Percentiles rank a stretch among this genome's conserved stretches.
Evolutionary conservation across 495 filamentous ascomycete genomes (phyloP).

Genomic region (Talaromyces borbonicus): DNA sequence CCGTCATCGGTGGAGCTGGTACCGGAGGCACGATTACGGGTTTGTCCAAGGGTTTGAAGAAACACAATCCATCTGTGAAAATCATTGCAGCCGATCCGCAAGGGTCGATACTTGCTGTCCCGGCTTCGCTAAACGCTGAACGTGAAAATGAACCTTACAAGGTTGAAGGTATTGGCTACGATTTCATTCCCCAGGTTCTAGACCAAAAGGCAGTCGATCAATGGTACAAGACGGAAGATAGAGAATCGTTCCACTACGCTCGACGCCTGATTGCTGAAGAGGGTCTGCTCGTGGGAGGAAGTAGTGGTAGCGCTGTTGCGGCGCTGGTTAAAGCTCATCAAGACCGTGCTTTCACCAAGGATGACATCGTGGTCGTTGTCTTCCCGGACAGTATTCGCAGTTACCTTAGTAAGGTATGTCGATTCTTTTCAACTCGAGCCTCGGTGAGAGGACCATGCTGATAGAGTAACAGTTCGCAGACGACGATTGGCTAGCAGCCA

Average conservation of each 20-base stretch:
- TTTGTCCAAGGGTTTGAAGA: conserved; percentile 72
- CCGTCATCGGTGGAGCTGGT: conserved; percentile 83
- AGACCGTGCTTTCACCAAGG: conserved; percentile 62
- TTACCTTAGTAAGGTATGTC: conserved; percentile 79
- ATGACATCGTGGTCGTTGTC: conserved; percentile 80
- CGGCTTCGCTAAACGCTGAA: conserved; percentile 64
- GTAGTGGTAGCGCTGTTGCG: conserved; percentile 85
- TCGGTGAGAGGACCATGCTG: no score
- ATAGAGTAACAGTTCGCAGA: conserved; percentile 60
- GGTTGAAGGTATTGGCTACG: conserved; percentile 97
- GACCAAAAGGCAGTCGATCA: conserved; percentile 72
- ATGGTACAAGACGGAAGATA: conserved; percentile 97
- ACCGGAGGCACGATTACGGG: conserved; percentile 95
- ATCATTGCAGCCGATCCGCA: conserved; percentile 87
- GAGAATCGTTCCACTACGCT: conserved; percentile 81
- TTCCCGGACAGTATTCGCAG: conserved; percentile 92
- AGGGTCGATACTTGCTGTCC: conserved; percentile 79
- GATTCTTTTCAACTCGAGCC: no score
- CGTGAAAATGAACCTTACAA: conserved; percentile 81
- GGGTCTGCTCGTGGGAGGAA: conserved; percentile 87
- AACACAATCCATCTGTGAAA: conserved; percentile 73
- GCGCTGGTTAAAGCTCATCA: conserved; percentile 71
- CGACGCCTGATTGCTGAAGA: conserved; percentile 89
- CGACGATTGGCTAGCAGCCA: conserved; percentile 95
- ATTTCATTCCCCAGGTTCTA: conserved; percentile 93